These are phyloP conservation scores for Pseudognaphalium luteoalbum DNA, from an alignment of 129 eudicot species.

Conservation along the genomic window DNA sequence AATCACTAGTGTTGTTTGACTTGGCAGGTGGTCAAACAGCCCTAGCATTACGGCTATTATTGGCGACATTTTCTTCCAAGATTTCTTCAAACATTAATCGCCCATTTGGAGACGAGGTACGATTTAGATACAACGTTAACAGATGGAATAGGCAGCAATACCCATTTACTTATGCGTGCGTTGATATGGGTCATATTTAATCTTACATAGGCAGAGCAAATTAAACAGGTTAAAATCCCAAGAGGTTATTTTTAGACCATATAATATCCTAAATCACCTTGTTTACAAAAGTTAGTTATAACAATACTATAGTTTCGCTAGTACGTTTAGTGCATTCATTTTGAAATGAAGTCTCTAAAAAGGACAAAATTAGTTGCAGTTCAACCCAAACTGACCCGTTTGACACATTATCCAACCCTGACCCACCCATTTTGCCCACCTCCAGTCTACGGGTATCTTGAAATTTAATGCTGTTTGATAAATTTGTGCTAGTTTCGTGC, in stretches of 20 bases:
- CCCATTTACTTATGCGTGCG: not conserved
- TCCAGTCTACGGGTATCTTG: not conserved
- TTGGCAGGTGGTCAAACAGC: conserved; percentile 83
- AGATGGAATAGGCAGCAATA: not conserved
- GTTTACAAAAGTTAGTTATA: not conserved
- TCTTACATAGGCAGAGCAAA: not conserved
- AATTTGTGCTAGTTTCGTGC: conserved; percentile 67
- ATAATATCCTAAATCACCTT: not conserved
- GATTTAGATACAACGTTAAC: not conserved
- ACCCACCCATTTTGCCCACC: not conserved
- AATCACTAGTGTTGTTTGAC: conserved; percentile 6
- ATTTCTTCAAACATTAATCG: conserved; percentile 72
- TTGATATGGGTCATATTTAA: not conserved
- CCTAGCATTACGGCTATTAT: conserved; percentile 64
- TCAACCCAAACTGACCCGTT: not conserved
- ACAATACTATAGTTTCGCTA: not conserved
- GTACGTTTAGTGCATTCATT: not conserved
- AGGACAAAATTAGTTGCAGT: not conserved
- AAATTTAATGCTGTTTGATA: not conserved
- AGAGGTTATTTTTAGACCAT: not conserved
- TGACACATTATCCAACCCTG: not conserved
- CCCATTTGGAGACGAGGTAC: conserved; percentile 89
- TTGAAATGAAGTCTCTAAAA: not conserved
- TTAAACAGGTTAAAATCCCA: not conserved
- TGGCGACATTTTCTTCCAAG: conserved; percentile 81